phyloP scores from a whole-genome alignment of 768 basidiomycete species.

The Termitomyces sp. region DNA sequence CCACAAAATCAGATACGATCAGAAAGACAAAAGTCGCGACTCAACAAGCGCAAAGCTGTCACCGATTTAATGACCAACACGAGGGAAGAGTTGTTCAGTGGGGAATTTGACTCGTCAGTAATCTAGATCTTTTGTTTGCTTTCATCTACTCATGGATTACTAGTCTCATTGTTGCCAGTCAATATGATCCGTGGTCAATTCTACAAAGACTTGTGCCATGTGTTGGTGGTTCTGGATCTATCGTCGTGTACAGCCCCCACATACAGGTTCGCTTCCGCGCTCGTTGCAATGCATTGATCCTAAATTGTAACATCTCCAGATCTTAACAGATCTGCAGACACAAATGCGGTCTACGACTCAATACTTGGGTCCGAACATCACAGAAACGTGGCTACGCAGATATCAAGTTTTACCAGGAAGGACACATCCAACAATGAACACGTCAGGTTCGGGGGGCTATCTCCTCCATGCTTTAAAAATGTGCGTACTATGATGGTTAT shows the following conservation, averaged over 20 bases:
- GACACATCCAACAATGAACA: conserved; percentile 93
- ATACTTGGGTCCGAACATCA: conserved; percentile 74
- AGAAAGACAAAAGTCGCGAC: conserved; percentile 62
- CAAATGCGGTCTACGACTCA: conserved; percentile 59
- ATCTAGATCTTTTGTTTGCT: not conserved
- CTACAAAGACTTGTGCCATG: conserved; percentile 69
- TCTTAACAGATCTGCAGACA: conserved; percentile 72
- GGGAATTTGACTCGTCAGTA: conserved; percentile 83
- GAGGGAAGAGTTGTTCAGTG: conserved; percentile 77
- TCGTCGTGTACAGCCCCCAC: conserved; percentile 83
- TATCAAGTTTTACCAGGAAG: conserved; percentile 97
- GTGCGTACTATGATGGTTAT: conserved; percentile 31
- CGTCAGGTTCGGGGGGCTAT: conserved; percentile 85
- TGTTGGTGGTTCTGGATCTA: conserved; percentile 77
- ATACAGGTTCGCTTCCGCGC: conserved; percentile 48
- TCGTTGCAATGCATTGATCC: not conserved
- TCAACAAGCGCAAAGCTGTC: conserved; percentile 75
- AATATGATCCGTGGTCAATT: conserved; percentile 82
- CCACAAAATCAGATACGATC: conserved; percentile 56
- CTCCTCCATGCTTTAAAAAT: conserved; percentile 84
- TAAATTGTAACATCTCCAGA: conserved; percentile 28
- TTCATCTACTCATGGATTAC: not conserved
- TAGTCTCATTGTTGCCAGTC: conserved; percentile 75
- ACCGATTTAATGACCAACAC: conserved; percentile 53
- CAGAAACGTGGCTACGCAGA: conserved; percentile 81